Conservation (phyloP, 768 basidiomycete genomes). For the Tephrocybe sp. region DNA sequence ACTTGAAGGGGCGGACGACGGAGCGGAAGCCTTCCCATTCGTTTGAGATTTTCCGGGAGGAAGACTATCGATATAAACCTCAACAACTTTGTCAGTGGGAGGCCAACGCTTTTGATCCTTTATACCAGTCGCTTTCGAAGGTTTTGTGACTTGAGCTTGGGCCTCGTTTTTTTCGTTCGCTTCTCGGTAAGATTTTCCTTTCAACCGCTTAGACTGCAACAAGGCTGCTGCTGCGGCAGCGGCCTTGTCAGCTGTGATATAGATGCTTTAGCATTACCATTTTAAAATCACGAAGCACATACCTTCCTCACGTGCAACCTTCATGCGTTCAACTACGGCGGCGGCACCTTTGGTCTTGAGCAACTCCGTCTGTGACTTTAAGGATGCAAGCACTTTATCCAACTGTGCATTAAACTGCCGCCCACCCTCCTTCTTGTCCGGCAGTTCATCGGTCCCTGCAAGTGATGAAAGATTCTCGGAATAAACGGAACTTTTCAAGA, state of each 20-base stretch:
- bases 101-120: conserved; percentile 12
- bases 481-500: conserved; percentile 81
- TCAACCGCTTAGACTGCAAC: conserved; percentile 62
- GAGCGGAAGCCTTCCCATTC: conserved; percentile 21
- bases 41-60: conserved; percentile 19
- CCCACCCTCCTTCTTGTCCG: conserved; percentile 59
- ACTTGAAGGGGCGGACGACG: conserved; percentile 31
- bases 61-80: conserved; percentile 52
- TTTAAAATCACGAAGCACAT: conserved; percentile 16
- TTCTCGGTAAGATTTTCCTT: conserved; percentile 71
- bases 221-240: conserved; percentile 38
- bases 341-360: conserved; percentile 63
- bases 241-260: conserved; percentile 47
- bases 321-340: conserved; percentile 63
- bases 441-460: conserved; percentile 65
- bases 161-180: conserved; percentile 43
- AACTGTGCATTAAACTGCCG: conserved; percentile 89
- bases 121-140: conserved; percentile 1
- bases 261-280: conserved; percentile 4
- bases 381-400: conserved; percentile 52
- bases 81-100: conserved; percentile 27
- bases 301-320: conserved; percentile 61
- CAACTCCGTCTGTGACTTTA: conserved; percentile 66
- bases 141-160: conserved; percentile 7
- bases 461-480: conserved; percentile 73